These are phyloP conservation scores for Saraca asoca DNA, from an alignment of 331 rosid species.

Conservation along the genomic window DNA sequence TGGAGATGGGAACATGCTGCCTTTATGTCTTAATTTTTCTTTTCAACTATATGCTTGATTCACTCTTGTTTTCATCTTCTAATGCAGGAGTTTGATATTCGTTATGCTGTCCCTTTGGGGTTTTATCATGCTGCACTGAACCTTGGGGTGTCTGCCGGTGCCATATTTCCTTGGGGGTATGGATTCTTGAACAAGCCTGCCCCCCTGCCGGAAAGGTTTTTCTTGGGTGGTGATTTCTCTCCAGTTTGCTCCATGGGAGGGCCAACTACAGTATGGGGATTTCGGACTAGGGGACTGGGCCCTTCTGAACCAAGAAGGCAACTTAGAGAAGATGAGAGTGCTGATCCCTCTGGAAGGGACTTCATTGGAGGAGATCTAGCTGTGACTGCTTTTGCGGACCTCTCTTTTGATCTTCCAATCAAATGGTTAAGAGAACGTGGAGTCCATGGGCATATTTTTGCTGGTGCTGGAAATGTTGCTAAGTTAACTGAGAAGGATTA, in stretches of 20 bases:
- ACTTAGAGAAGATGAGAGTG: conserved; percentile 47
- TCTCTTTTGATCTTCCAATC: conserved; percentile 85
- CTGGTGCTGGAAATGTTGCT: conserved; percentile 83
- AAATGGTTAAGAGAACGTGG: conserved; percentile 88
- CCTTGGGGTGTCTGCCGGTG: conserved; percentile 83
- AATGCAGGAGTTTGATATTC: conserved; percentile 84
- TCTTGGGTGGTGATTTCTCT: conserved; percentile 95
- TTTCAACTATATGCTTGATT: conserved; percentile 14
- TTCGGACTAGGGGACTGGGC: conserved; percentile 83
- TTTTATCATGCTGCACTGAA: conserved; percentile 82
- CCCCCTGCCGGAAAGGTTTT: conserved; percentile 89
- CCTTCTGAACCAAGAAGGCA: conserved; percentile 78
- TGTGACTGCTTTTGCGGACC: conserved; percentile 86
- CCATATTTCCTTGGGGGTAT: conserved; percentile 81
- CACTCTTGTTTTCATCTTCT: conserved; percentile 28
- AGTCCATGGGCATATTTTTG: conserved; percentile 89
- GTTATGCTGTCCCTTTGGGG: conserved; percentile 80
- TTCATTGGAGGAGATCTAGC: conserved; percentile 94
- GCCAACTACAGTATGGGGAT: conserved; percentile 84
- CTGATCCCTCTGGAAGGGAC: conserved; percentile 63
- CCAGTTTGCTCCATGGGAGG: conserved; percentile 87
- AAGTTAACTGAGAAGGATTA: conserved; percentile 81
- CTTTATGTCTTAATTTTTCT: not conserved
- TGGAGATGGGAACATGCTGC: not conserved
- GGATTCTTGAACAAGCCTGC: conserved; percentile 81